These are phyloP conservation scores for Candida maesae DNA, from an alignment of 805 yeast species.

Conservation along the genomic window DNA sequence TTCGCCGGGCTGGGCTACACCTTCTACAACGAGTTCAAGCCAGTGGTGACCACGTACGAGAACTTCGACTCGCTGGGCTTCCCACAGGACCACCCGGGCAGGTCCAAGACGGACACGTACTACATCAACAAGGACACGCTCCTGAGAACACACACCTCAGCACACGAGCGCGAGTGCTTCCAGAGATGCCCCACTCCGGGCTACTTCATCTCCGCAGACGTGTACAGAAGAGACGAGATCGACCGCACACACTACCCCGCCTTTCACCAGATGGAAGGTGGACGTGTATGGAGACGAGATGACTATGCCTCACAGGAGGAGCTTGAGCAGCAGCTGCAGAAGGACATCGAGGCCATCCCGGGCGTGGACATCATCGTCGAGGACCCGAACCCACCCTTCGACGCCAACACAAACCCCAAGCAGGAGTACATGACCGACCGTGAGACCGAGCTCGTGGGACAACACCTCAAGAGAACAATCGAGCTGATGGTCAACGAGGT, in stretches of 20 bases:
- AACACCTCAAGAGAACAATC: slow-evolving; percentile 80
- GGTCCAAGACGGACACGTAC: slow-evolving; percentile 90
- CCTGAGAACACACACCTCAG: slow-evolving; percentile 92
- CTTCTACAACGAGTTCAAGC: slow-evolving; percentile 73
- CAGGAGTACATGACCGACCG: slow-evolving; percentile 69
- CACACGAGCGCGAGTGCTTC: slow-evolving; percentile 91
- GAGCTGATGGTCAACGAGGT: slow-evolving; percentile 81
- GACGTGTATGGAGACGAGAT: slow-evolving; percentile 70
- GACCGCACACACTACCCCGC: slow-evolving; percentile 97
- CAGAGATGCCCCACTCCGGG: slow-evolving; percentile 67
- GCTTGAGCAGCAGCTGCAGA: slow-evolving; percentile 42
- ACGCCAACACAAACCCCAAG: slow-evolving; percentile 64
- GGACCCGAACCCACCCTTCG: slow-evolving; percentile 59
- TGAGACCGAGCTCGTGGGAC: slow-evolving; percentile 66
- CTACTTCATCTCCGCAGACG: slow-evolving; percentile 91
- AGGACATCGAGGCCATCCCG: slow-evolving; percentile 66
- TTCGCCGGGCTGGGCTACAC: slow-evolving; percentile 69
- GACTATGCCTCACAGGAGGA: slow-evolving; percentile 29
- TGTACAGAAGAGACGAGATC: slow-evolving; percentile 91
- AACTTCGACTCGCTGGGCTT: slow-evolving; percentile 93
- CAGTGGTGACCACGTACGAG: slow-evolving; percentile 76
- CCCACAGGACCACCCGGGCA: slow-evolving; percentile 89
- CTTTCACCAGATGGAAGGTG: slow-evolving; percentile 98
- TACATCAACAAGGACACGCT: slow-evolving; percentile 71
- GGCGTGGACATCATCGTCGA: slow-evolving; percentile 67